These are phyloP conservation scores for Backusella morwellensis DNA, from an alignment of 192 early-diverging fungal species.

Conservation along the genomic window DNA sequence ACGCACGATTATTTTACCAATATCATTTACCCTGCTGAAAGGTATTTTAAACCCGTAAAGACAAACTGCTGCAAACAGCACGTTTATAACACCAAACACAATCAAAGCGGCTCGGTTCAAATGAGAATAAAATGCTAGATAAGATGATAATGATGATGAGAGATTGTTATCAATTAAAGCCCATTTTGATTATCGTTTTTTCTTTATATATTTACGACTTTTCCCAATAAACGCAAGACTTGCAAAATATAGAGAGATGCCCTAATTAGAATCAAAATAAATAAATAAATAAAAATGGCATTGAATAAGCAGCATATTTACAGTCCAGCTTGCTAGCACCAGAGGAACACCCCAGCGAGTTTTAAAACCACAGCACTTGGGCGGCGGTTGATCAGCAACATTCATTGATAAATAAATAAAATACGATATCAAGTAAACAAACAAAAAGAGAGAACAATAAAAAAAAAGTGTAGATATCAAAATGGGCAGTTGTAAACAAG, in stretches of 20 bases:
- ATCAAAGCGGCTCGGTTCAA: not conserved
- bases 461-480: not conserved
- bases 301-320: not conserved
- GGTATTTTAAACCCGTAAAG: not conserved
- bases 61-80: not conserved
- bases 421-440: not conserved
- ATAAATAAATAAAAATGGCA: too few species aligned
- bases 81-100: slow-evolving; percentile 3
- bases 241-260: slow-evolving; percentile 3
- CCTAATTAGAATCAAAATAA: not conserved
- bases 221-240: slow-evolving; percentile 9
- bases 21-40: not conserved
- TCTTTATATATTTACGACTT: slow-evolving; percentile 3
- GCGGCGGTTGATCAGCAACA: not conserved
- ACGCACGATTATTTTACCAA: too few species aligned
- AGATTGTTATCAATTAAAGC: not conserved
- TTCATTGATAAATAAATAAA: not conserved
- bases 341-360: not conserved
- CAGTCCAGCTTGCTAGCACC: slow-evolving; percentile 4
- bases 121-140: slow-evolving; percentile 4
- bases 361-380: not conserved
- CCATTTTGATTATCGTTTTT: not conserved
- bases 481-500: too few species aligned
- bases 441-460: not conserved
- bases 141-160: not conserved